Conservation (phyloP, 2,329 filamentous ascomycete species). For the Hansfordia pulvinata region DNA sequence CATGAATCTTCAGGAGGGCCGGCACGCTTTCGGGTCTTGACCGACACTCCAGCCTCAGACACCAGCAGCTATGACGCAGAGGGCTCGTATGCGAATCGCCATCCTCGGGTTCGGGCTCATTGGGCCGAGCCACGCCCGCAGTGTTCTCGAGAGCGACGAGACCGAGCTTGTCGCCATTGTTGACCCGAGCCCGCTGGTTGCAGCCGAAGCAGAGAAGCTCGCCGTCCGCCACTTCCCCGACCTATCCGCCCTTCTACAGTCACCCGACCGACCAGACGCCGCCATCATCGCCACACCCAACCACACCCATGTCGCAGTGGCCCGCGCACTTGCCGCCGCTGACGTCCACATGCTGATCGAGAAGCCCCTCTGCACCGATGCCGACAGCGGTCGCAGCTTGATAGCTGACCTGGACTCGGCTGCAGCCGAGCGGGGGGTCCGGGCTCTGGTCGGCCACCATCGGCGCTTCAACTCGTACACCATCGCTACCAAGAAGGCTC, state of each 20-base stretch:
- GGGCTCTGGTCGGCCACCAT: constrained; percentile 43
- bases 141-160: no score
- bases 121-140: no score
- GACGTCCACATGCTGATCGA: constrained; percentile 42
- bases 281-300: constrained; percentile 48
- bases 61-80: no score
- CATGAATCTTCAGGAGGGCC: no score
- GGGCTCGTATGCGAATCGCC: no score
- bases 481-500: constrained; percentile 28
- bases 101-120: no score
- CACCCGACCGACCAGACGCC: constrained; percentile 27
- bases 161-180: constrained; percentile 29
- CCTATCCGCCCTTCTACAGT: constrained; percentile 26
- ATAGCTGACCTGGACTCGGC: constrained; percentile 12
- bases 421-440: no score
- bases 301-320: constrained; percentile 37
- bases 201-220: no score
- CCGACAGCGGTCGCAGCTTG: constrained; percentile 19
- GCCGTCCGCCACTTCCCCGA: constrained; percentile 23
- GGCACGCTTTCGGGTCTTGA: no score
- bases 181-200: constrained; percentile 26
- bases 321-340: constrained; percentile 29
- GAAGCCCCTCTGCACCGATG: constrained; percentile 36
- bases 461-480: constrained; percentile 45
- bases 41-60: no score